These are phyloP conservation scores for Dianthus caryophyllus DNA, from an alignment of 148 eudicot species.

Conservation along the genomic window DNA sequence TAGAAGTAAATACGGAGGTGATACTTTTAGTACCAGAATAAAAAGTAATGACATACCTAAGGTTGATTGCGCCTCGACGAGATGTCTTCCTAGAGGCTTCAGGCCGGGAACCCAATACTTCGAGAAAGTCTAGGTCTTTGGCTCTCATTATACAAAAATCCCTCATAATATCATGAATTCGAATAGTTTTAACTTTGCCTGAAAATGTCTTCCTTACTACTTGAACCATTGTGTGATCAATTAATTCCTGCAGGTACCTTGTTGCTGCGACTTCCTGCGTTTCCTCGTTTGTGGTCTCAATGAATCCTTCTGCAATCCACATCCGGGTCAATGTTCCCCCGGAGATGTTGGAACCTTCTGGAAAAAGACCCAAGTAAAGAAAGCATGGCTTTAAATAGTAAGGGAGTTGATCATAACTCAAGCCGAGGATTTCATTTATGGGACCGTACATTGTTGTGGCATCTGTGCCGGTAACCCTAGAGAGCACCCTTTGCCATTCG, in stretches of 20 bases:
- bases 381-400: conserved; percentile 16
- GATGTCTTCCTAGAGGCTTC: background rate
- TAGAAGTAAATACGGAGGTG: too few species aligned
- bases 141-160: conserved; percentile 24
- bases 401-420: conserved; percentile 10
- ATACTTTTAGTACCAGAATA: too few species aligned
- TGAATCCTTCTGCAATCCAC: conserved; percentile 34
- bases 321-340: conserved; percentile 1
- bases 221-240: conserved; percentile 18
- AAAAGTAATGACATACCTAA: background rate
- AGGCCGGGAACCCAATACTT: background rate
- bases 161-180: conserved; percentile 27
- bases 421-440: background rate
- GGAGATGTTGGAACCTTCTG: background rate
- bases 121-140: conserved; percentile 20
- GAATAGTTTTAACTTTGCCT: conserved; percentile 19
- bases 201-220: conserved; percentile 14
- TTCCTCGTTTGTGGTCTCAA: background rate
- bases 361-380: conserved; percentile 9
- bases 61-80: background rate
- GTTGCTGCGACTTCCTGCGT: conserved; percentile 24
- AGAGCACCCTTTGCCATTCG: conserved; percentile 21
- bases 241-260: conserved; percentile 5
- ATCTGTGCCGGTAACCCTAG: background rate
- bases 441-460: background rate